Evolutionary conservation across 1,284 basidiomycete species (phyloP).

Genomic region (Apiotrichum montevideense): DNA sequence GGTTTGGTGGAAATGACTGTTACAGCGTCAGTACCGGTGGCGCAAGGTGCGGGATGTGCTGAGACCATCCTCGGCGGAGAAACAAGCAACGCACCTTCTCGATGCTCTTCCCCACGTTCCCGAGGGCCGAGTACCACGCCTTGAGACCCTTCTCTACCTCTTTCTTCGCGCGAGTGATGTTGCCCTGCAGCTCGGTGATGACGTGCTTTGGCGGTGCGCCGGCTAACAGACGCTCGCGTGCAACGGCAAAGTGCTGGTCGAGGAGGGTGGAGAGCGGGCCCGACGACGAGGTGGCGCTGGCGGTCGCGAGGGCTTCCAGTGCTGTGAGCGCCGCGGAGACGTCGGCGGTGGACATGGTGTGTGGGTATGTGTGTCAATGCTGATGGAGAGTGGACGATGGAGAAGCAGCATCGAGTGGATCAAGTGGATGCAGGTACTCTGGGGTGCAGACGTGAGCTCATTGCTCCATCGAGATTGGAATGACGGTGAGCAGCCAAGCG

Average conservation of each 20-base stretch:
- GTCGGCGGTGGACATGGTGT: constrained; percentile 23
- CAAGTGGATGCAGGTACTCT: too few relatives aligned
- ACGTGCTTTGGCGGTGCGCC: constrained; percentile 56
- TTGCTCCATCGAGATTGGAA: too few relatives aligned
- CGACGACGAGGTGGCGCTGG: constrained; percentile 55
- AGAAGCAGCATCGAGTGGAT: not conserved
- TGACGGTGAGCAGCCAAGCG: too few relatives aligned
- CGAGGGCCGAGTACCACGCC: constrained; percentile 70
- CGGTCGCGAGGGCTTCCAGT: constrained; percentile 47
- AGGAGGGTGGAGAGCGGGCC: constrained; percentile 66
- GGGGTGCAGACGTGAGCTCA: too few relatives aligned
- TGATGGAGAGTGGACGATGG: not conserved
- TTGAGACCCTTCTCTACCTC: constrained; percentile 81
- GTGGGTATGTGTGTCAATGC: not conserved
- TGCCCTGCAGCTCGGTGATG: constrained; percentile 55
- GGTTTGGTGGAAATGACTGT: constrained; percentile 40
- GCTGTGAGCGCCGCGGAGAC: constrained; percentile 32
- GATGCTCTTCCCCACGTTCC: constrained; percentile 70
- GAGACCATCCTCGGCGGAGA: too few relatives aligned
- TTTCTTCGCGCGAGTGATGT: constrained; percentile 66
- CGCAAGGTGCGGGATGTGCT: not conserved
- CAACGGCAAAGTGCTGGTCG: constrained; percentile 54
- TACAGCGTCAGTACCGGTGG: not conserved
- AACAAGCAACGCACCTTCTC: constrained; percentile 63
- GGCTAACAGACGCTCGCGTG: constrained; percentile 54